Evolutionary conservation across 1,139 yeast species (phyloP).

Genomic region (Scheffersomyces insectosa): DNA sequence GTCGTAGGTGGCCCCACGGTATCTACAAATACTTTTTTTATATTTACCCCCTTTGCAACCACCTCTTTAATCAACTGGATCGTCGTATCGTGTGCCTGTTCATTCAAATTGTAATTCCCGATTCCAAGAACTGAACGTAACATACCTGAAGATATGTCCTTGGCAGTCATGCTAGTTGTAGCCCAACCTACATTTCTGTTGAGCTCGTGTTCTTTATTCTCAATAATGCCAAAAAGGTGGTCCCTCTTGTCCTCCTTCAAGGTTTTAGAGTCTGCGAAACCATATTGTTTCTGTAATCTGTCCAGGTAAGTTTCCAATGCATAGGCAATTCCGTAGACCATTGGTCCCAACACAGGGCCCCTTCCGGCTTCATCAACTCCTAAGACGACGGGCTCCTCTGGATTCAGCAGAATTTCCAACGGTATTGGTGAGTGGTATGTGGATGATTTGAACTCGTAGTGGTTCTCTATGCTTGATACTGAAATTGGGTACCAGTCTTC

Average conservation of each 20-base stretch:
- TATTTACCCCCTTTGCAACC: conserved; percentile 58
- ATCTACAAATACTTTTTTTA: conserved; percentile 79
- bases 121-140: conserved; percentile 54
- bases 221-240: conserved; percentile 59
- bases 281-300: conserved; percentile 55
- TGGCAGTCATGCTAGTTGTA: conserved; percentile 79
- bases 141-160: conserved; percentile 90
- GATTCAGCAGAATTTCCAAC: conserved; percentile 13
- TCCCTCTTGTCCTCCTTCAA: conserved; percentile 73
- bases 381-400: conserved; percentile 43
- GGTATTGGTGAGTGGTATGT: conserved; percentile 41
- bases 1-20: conserved; percentile 94
- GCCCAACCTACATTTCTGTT: conserved; percentile 79
- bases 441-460: conserved; percentile 29
- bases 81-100: conserved; percentile 95
- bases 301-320: conserved; percentile 58
- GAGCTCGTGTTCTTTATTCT: conserved; percentile 46
- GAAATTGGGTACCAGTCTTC: conserved; percentile 36
- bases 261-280: conserved; percentile 92
- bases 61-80: conserved; percentile 69
- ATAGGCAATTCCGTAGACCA: conserved; percentile 93
- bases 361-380: conserved; percentile 99
- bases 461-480: conserved; percentile 24
- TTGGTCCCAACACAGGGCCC: conserved; percentile 95
- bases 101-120: conserved; percentile 77